Evolutionary conservation across 2,329 filamentous ascomycete genomes (phyloP).

Genomic region (Rhinocladiella mackenziei): DNA sequence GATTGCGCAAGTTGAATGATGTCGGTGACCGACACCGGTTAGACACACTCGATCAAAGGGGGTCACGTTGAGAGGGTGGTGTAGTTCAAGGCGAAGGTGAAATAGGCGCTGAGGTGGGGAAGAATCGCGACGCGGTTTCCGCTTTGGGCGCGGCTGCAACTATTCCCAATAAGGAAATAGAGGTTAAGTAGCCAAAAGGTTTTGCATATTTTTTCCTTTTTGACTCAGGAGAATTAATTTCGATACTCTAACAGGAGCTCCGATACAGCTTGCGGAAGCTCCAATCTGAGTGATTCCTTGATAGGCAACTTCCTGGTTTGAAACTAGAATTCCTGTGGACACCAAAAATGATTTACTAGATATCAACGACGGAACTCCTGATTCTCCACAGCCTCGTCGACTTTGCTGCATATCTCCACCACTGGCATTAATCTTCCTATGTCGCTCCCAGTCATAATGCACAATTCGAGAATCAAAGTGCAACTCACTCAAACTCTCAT

Average conservation of each 20-base stretch:
- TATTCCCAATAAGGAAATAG: constrained; percentile 2
- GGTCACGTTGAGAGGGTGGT: neutral
- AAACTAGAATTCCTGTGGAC: no score
- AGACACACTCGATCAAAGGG: neutral
- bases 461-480: neutral
- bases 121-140: constrained; percentile 2
- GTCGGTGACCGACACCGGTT: neutral
- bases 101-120: neutral
- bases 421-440: neutral
- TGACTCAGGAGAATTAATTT: no score
- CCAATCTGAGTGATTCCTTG: no score
- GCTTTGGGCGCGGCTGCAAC: neutral
- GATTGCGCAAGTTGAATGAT: no score
- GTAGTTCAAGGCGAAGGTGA: neutral
- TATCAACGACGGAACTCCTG: neutral
- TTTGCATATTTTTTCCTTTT: no score
- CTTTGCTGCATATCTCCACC: neutral
- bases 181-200: no score
- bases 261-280: no score
- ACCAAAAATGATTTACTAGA: neutral
- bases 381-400: constrained; percentile 1
- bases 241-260: no score
- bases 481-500: no score
- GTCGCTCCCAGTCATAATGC: neutral
- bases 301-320: no score